Conservation (phyloP, 495 filamentous ascomycete species). For the Parathielavia appendiculata region DNA sequence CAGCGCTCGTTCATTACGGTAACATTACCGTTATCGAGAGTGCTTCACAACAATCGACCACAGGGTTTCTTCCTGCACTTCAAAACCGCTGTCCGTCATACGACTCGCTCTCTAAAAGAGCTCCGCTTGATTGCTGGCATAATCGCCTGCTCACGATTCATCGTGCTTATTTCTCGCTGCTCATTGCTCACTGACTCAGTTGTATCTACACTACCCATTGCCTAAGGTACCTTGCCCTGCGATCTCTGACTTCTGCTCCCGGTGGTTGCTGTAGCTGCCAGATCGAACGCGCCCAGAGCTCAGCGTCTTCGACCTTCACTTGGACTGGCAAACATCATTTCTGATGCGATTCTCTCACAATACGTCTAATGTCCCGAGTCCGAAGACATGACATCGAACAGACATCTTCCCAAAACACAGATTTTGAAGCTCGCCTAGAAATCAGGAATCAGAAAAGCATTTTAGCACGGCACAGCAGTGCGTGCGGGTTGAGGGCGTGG, state of each 20-base stretch:
- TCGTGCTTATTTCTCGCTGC: not conserved
- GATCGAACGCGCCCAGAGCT: slow-evolving; percentile 4
- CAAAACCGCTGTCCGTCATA: too few relatives aligned
- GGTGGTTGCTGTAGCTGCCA: not conserved
- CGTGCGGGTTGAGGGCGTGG: slow-evolving; percentile 6
- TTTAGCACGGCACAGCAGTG: slow-evolving; percentile 7
- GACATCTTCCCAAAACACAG: slow-evolving; percentile 1
- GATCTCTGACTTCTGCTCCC: not conserved
- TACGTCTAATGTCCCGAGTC: slow-evolving; percentile 5
- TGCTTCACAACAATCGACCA: too few relatives aligned
- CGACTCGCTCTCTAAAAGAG: too few relatives aligned
- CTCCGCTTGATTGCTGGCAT: not conserved
- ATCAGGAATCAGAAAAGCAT: not conserved
- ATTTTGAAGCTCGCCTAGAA: not conserved
- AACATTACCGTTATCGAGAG: too few relatives aligned
- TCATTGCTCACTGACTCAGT: not conserved
- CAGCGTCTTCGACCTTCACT: not conserved
- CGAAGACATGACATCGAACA: not conserved
- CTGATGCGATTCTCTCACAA: not conserved
- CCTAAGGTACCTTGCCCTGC: not conserved
- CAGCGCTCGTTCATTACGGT: too few relatives aligned
- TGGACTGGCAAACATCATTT: not conserved
- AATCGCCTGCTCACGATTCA: not conserved
- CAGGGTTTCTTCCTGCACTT: too few relatives aligned
- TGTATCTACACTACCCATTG: not conserved